Percentiles rank a stretch among this genome's conserved stretches.
Conservation (phyloP, 2,329 filamentous ascomycete species). For the Fusarium lyarnte region DNA sequence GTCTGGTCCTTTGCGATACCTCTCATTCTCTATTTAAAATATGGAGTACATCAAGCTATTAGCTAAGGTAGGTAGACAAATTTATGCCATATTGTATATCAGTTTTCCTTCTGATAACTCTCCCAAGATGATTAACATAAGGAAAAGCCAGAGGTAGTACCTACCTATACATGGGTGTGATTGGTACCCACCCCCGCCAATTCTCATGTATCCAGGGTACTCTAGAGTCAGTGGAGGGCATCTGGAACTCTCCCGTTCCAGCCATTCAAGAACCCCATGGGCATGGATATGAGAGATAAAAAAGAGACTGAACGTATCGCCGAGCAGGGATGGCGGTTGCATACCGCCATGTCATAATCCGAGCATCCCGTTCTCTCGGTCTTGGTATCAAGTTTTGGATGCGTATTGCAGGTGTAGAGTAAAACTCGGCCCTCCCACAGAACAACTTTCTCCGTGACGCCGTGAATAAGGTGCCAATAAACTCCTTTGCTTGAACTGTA, state of each 20-base stretch:
- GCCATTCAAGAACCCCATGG: constrained; percentile 1
- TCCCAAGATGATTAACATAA: too few species aligned
- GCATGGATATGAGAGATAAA: constrained; percentile 3
- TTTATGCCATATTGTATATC: too few species aligned
- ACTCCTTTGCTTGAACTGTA: background rate
- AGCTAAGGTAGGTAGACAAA: too few species aligned
- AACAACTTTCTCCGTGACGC: background rate
- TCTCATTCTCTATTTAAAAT: background rate
- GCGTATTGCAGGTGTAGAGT: too few species aligned
- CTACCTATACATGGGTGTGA: background rate
- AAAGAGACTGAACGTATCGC: background rate
- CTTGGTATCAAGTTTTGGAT: background rate
- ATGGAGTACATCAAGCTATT: background rate
- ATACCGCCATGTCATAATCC: constrained; percentile 19
- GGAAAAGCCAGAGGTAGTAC: background rate
- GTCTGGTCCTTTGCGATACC: background rate
- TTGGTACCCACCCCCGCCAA: constrained; percentile 30
- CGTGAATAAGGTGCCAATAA: background rate
- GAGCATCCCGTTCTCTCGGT: background rate
- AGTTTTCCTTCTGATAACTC: background rate
- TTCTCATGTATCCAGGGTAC: constrained; percentile 15
- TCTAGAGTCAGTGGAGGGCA: background rate
- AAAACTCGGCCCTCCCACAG: background rate
- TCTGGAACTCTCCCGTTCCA: background rate
- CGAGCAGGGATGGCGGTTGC: background rate